These are phyloP conservation scores for Termitomyces sp. DNA, from an alignment of 1,284 basidiomycete genomes.

Conservation along the genomic window DNA sequence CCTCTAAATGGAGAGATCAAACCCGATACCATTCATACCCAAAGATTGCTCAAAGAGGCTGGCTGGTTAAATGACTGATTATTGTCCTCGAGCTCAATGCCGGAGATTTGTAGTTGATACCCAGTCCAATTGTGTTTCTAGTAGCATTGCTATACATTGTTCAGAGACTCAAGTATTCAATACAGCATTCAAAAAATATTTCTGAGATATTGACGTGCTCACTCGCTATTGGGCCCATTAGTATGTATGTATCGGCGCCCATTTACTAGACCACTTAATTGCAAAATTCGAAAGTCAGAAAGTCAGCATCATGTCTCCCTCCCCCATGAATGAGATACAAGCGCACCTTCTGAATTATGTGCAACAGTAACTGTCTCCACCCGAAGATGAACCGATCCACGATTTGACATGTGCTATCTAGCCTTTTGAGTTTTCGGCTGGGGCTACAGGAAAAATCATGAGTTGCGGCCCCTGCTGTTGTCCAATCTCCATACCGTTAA, in stretches of 20 bases:
- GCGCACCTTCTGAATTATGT: too few species aligned
- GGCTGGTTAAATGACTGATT: slow-evolving; percentile 22
- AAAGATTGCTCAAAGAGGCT: slow-evolving; percentile 36
- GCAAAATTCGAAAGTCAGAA: background rate
- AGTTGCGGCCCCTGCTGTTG: background rate
- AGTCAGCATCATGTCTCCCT: background rate
- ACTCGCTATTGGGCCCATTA: background rate
- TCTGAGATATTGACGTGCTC: background rate
- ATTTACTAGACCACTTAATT: background rate
- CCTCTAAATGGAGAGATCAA: slow-evolving; percentile 62
- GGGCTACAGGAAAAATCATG: background rate
- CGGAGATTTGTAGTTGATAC: background rate
- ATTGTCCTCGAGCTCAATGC: background rate
- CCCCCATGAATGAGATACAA: background rate
- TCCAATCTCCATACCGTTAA: background rate
- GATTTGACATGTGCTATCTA: too few species aligned
- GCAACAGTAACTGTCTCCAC: too few species aligned
- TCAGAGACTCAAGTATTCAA: background rate
- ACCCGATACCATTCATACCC: slow-evolving; percentile 41
- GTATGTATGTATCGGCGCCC: background rate
- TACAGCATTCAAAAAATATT: background rate
- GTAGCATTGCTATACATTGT: background rate
- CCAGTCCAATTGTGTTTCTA: background rate
- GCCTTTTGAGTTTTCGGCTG: background rate
- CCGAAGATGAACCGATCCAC: background rate